Evolutionary conservation across 2,329 filamentous ascomycete genomes (phyloP).

Genomic region (Piedraia hortae): DNA sequence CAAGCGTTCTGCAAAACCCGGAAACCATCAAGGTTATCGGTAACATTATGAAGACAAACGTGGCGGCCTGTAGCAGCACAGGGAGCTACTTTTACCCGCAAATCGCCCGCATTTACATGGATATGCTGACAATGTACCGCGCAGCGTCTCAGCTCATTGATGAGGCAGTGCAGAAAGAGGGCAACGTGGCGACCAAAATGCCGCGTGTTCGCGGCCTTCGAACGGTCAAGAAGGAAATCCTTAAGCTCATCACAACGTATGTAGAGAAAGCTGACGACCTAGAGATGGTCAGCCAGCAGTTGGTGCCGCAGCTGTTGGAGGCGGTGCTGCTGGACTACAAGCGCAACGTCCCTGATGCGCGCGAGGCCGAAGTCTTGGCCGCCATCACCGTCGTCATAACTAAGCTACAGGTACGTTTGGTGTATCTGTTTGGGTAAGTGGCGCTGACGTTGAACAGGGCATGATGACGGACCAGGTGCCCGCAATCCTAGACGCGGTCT

Average conservation of each 20-base stretch:
- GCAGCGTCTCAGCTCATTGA: slow-evolving; percentile 93
- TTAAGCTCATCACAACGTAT: slow-evolving; percentile 94
- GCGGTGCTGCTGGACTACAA: slow-evolving; percentile 90
- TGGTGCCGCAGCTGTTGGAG: slow-evolving; percentile 86
- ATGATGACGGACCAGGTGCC: slow-evolving; percentile 98
- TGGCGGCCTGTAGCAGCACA: slow-evolving; percentile 90
- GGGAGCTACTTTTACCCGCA: slow-evolving; percentile 95
- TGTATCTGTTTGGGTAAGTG: slow-evolving; percentile 2
- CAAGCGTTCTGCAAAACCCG: slow-evolving; percentile 61
- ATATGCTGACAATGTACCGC: slow-evolving; percentile 98
- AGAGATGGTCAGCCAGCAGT: slow-evolving; percentile 72
- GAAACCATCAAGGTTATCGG: slow-evolving; percentile 97
- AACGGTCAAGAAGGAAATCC: slow-evolving; percentile 97
- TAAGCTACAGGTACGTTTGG: slow-evolving; percentile 72
- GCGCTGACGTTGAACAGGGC: slow-evolving; percentile 24
- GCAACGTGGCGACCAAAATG: slow-evolving; percentile 86
- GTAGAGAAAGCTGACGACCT: slow-evolving; percentile 94
- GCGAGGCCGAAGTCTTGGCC: slow-evolving; percentile 86
- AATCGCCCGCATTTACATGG: slow-evolving; percentile 87
- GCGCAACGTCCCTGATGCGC: slow-evolving; percentile 80
- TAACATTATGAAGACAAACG: slow-evolving; percentile 99
- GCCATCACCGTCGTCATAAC: slow-evolving; percentile 95
- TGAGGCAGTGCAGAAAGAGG: slow-evolving; percentile 63
- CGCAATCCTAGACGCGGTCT: slow-evolving; percentile 92
- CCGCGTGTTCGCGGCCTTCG: slow-evolving; percentile 81